Evolutionary conservation across 176 grass and related monocot genomes (phyloP), one percentile per base, ranked within the genome.

Genomic region (Dendrocalamus sinicus): DNA sequence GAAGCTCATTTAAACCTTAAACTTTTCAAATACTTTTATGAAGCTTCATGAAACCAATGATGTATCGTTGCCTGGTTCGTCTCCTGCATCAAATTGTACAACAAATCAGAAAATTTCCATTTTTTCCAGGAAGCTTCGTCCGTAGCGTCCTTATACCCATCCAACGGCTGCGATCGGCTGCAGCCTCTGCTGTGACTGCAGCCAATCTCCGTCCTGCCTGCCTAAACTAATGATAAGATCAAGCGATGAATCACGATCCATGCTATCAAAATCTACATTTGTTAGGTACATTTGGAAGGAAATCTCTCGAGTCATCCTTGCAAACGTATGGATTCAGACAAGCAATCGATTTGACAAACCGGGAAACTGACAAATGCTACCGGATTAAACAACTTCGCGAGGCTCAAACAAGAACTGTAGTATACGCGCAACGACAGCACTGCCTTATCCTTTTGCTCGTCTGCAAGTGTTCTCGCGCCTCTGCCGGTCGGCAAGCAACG

Each of bases 301-400:
- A 63, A 71, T 62, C n/a, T 83, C 77, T 87, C 2, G 73, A 62
- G 39, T 8, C 37, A 39, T 39, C 5, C 19, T 12, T 52, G 63
- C 64, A 62, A 45, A 14, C 24, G 72, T 70, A 16, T 50, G 22
- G 3, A 44, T 14, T 70, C 39, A 48, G 43, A 70, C 63, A 77
- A 67, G 14, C 23, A 75, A 44, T 44, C n/a, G 64, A n/a, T 77
- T 77, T 83, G 80, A 88, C 80, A 78, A 83, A 77, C 30, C 20
- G 17, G 65, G n/a, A 63, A 76, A n/a, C 22, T 44, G 73, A 83
- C 30, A 62, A 83, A 32, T 10, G 22, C 16, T 32, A 22, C 11
- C 9, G 22, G 47, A 15, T 15, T 37, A 75, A 66, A 81, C 46
- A 73, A 17, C 47, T 30, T 67, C 1, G 14, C n/a, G 32, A 61